Conservation (phyloP, 1,284 basidiomycete genomes). For the Inonotus hispidus region DNA sequence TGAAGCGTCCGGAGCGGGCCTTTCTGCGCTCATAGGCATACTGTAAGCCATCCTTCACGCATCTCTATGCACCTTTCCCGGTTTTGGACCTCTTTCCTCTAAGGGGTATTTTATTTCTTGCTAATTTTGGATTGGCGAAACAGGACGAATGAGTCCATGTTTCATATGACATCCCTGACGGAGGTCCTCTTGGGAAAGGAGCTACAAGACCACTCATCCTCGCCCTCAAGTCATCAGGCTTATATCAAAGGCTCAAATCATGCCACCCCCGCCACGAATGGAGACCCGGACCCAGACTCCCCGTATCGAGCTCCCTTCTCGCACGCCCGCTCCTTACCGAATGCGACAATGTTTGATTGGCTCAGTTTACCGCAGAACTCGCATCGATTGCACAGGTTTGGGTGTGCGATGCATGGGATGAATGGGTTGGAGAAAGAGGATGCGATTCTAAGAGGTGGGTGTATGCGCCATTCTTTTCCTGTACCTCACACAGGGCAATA, state of each 20-base stretch:
- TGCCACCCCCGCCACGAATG: background rate
- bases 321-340: background rate
- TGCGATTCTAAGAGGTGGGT: constrained; percentile 9
- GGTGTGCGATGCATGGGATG: constrained; percentile 31
- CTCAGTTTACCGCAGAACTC: constrained; percentile 25
- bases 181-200: constrained; percentile 1
- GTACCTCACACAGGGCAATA: background rate
- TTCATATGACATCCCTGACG: constrained; percentile 29
- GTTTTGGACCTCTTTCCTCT: background rate
- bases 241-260: background rate
- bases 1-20: constrained; percentile 3
- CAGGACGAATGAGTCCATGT: constrained; percentile 24
- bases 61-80: no score
- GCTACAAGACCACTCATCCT: background rate
- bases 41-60: background rate
- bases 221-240: background rate
- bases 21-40: constrained; percentile 12
- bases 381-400: constrained; percentile 29
- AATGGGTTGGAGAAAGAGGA: constrained; percentile 14
- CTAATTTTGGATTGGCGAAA: background rate
- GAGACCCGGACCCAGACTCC: background rate
- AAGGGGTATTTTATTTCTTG: background rate
- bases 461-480: background rate
- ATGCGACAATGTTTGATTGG: constrained; percentile 12
- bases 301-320: background rate